Evolutionary conservation across 129 eudicot genomes (phyloP).

Genomic region (Lactuca saligna): DNA sequence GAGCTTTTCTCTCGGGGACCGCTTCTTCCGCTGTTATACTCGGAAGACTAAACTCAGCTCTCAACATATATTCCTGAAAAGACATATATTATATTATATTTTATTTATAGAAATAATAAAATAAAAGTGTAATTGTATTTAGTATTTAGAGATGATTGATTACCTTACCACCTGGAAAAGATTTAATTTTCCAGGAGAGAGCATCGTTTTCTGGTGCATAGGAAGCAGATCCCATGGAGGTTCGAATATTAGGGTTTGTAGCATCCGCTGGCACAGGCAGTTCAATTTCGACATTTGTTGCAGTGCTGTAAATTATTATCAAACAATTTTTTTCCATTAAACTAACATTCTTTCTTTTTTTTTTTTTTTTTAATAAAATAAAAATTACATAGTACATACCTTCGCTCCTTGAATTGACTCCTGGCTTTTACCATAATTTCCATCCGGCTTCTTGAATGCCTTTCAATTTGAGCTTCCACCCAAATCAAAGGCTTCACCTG

Average conservation of each 20-base stretch:
- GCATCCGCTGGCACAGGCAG: constrained; percentile 84
- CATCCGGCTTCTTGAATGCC: constrained; percentile 34
- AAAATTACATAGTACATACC: constrained; percentile 9
- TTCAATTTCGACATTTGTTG: constrained; percentile 87
- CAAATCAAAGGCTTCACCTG: constrained; percentile 76
- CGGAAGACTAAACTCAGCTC: constrained; percentile 83
- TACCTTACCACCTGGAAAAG: constrained; percentile 93
- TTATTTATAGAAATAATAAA: too few species aligned
- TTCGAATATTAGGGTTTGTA: constrained; percentile 71
- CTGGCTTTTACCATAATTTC: constrained; percentile 34
- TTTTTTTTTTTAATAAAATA: too few species aligned
- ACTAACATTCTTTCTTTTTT: too few species aligned
- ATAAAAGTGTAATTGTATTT: not conserved
- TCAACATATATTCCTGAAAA: constrained; percentile 81
- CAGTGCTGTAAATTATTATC: constrained; percentile 54
- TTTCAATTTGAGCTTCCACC: constrained; percentile 37
- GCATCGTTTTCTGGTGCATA: constrained; percentile 94
- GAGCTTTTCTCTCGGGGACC: constrained; percentile 75
- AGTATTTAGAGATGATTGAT: not conserved
- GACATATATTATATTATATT: not conserved
- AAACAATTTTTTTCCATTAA: too few species aligned
- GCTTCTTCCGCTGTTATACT: constrained; percentile 70
- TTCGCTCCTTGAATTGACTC: constrained; percentile 36
- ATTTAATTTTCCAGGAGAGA: constrained; percentile 84
- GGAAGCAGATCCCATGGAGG: constrained; percentile 89